Base-by-base conservation (phyloP, 1,139 yeast genomes). In the Wickerhamomyces sp. region DNA sequence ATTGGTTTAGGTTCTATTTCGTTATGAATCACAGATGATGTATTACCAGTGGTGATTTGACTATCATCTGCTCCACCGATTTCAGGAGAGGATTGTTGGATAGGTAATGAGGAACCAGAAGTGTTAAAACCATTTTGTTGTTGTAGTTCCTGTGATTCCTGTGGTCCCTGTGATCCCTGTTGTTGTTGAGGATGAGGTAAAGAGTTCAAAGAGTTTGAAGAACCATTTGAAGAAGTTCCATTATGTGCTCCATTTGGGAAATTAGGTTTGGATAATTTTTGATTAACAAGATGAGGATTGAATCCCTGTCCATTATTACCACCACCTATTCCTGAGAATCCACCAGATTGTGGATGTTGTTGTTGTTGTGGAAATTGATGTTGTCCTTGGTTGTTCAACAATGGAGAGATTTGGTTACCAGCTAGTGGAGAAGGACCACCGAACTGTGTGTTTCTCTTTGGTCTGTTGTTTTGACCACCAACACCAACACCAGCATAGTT, bases 401-500 rank as follows among this genome's bases (percentile, higher is more conserved):
- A 8, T 18, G 22, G 28, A 10, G 19, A 16, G 8, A 6, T 16
- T 5, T 16, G 20, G 16, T 14, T 16, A 5, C 10, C 6, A 4
- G 3, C 16, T 16, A 18, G 22, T 6, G 29, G 29, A 6, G n/a
- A 7, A 8, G 23, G 29, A 14, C 29, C 29, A 6, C 29, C 29
- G 19, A 27, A 16, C 8, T 26, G n/a, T 16, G 21, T 19, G 10
- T 19, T 19, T 19, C 21, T 19, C 10, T 8, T 8, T 19, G 21
- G 21, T 19, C 9, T 3, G 8, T 26, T 13, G 5, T 16, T 10
- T 26, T 26, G 9, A 14, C 10, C 16, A n/a, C 16, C 16, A 13
- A 23, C 26, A 11, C 32, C 32, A 28, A 37, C 34, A 29, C 30
- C 40, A 22, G 46, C 28, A 4, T 40, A 39, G 3, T 40, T 26